Evolutionary conservation across 2,329 filamentous ascomycete genomes (phyloP), one percentile per base, ranked within the genome.

Genomic region (Macroventuria anomochaeta): DNA sequence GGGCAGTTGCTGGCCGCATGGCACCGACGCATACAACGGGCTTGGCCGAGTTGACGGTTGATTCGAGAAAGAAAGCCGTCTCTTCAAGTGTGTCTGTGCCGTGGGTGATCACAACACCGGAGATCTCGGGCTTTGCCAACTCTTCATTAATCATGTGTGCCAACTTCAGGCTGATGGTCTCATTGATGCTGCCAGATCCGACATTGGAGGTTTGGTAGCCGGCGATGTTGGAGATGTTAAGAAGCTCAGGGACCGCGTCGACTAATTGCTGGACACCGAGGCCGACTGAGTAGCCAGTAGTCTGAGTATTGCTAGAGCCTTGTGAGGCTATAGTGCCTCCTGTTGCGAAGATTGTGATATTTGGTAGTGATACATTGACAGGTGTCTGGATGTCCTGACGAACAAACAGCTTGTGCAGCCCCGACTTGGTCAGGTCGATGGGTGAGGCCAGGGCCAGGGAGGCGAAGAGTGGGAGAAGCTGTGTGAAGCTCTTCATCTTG

Each of bases 31-130:
- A 65, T 3, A 87, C 79, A 5, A 88, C 77, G 0, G 85, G 85
- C 68, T 87, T 87, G 25, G 77, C 76, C 36, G 79, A 83, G 59
- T 80, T 80, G 28, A 86, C 68, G 0, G 83, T 85, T 3, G 83
- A 71, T 57, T 87, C 82, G 7, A 88, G 73, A 74, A 86, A 87
- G 74, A 87, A 87, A 7, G 84, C 82, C 0, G 82, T 81, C 69
- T 88, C 85, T 62, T 87, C 85, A 1, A 88, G 76, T 0, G 83
- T 86, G 62, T 88, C 86, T 7, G 86, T 88, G 40, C 86, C 85
- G 62, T 88, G 85, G 0, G 85, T 87, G 46, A 88, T 74, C 5
- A 87, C 82, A 6, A 81, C 82, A 29, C 84, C 71, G 8, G 69
- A 62, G 32, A 79, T 69, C 1, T 75, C 72, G 0, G 68, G 65